phyloP scores from a whole-genome alignment of 23 red algal genomes.

The Gracilaria vermiculophylla region DNA sequence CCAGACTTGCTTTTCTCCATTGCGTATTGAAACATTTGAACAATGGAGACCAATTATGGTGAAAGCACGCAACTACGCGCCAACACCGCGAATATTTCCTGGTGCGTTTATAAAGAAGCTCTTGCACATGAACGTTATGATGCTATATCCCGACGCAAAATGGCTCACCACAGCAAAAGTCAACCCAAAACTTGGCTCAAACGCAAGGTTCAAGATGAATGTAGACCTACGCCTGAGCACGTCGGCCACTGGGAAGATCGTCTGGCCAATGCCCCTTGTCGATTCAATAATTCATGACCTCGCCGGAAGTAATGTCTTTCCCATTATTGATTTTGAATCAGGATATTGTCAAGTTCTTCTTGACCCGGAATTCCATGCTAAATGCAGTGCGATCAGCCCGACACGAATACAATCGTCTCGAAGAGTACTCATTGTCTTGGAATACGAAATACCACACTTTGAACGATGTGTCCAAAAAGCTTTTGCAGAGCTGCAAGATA shows the following conservation, averaged over 20 bases:
- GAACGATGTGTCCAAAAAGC: neutral
- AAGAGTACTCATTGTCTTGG: neutral
- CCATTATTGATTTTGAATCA: neutral
- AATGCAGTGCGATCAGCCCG: neutral
- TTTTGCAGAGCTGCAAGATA: neutral
- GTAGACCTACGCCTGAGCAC: constrained; percentile 19
- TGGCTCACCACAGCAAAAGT: constrained; percentile 17
- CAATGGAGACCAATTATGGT: constrained; percentile 7
- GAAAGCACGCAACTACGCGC: constrained; percentile 21
- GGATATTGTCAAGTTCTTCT: constrained; percentile 34
- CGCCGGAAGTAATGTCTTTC: constrained; percentile 1
- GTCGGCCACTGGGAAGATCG: neutral
- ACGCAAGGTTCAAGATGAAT: constrained; percentile 5
- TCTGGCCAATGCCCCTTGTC: constrained; percentile 41
- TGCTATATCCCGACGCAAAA: neutral
- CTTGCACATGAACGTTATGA: neutral
- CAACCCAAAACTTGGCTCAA: constrained; percentile 6
- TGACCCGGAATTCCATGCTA: neutral
- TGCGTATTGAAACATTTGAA: neutral
- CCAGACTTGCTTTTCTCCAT: neutral
- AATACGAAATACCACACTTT: too few species aligned
- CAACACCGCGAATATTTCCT: neutral
- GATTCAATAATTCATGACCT: constrained; percentile 15
- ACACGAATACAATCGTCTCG: neutral
- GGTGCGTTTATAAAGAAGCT: constrained; percentile 14